A percentile compares a stretch with the other conserved stretches of the same genome.
Evolutionary conservation across 371 early-diverging fungal genomes (phyloP).

Genomic region (Syncephalastrum sp.): DNA sequence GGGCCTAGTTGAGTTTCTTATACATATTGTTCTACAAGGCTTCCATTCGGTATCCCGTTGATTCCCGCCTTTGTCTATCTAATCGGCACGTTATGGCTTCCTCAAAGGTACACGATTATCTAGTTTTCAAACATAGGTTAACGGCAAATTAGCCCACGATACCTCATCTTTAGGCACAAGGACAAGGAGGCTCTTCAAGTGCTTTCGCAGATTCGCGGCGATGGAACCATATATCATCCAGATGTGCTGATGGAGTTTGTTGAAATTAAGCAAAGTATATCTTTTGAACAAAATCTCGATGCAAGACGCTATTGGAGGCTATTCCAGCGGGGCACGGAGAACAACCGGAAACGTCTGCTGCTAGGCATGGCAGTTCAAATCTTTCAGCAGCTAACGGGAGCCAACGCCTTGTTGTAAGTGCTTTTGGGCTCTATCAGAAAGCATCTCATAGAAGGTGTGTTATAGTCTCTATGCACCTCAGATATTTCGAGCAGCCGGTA

Average conservation of each 20-base stretch:
- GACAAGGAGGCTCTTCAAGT: conserved; percentile 52
- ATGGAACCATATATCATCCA: conserved; percentile 34
- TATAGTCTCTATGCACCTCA: conserved; percentile 61
- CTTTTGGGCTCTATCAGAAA: neutral
- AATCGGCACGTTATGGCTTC: conserved; percentile 27
- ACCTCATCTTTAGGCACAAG: conserved; percentile 52
- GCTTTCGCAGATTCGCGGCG: conserved; percentile 49
- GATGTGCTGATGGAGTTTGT: conserved; percentile 60
- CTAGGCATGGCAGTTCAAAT: conserved; percentile 73
- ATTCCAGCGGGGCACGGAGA: conserved; percentile 49
- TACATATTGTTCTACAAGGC: conserved; percentile 12
- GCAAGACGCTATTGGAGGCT: conserved; percentile 66
- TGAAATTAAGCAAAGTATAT: conserved; percentile 71
- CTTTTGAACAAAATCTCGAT: conserved; percentile 67
- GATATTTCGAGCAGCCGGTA: conserved; percentile 66
- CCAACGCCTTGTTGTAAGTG: conserved; percentile 71
- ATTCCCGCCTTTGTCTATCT: conserved; percentile 35
- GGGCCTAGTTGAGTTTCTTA: neutral
- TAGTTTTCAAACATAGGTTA: neutral
- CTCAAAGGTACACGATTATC: conserved; percentile 22
- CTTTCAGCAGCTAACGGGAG: conserved; percentile 76
- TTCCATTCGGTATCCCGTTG: conserved; percentile 42
- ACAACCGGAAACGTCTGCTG: conserved; percentile 57
- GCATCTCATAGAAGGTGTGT: neutral
- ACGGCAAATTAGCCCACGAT: conserved; percentile 55